Evolutionary conservation across 208 protist genomes (phyloP).

Genomic region (Wallacemonas rigidus): DNA sequence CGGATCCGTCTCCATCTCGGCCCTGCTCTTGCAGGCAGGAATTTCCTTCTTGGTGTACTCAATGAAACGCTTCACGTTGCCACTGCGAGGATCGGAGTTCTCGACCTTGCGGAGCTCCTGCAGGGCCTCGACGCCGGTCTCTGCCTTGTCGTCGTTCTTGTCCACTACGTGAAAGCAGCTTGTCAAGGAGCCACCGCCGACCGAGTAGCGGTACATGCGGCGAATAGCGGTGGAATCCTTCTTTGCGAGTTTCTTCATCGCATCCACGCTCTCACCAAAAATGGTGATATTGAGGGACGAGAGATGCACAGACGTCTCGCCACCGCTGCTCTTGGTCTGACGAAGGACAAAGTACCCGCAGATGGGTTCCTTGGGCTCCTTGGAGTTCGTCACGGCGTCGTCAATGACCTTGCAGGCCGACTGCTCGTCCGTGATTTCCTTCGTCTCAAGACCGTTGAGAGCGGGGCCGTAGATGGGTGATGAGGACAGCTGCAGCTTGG

Average conservation of each 20-base stretch:
- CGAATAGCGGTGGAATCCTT: slow-evolving; percentile 49
- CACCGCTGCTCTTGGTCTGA: slow-evolving; percentile 46
- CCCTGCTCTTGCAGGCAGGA: slow-evolving; percentile 44
- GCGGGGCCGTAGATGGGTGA: slow-evolving; percentile 76
- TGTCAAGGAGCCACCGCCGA: slow-evolving; percentile 60
- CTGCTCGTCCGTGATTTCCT: slow-evolving; percentile 37
- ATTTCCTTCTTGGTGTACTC: slow-evolving; percentile 75
- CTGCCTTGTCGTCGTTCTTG: slow-evolving; percentile 34
- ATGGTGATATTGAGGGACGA: slow-evolving; percentile 64
- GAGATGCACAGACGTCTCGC: slow-evolving; percentile 53
- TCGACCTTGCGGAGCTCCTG: slow-evolving; percentile 45
- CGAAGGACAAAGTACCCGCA: slow-evolving; percentile 69
- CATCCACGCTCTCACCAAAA: slow-evolving; percentile 42
- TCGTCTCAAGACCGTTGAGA: slow-evolving; percentile 43
- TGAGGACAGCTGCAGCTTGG: slow-evolving; percentile 45
- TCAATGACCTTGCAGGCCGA: slow-evolving; percentile 32
- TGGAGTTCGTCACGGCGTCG: slow-evolving; percentile 43
- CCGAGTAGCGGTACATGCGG: slow-evolving; percentile 66
- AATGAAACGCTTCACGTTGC: slow-evolving; percentile 78
- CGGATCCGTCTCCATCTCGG: slow-evolving; percentile 33
- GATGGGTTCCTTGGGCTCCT: slow-evolving; percentile 50
- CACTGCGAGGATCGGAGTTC: slow-evolving; percentile 73
- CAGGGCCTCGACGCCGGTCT: slow-evolving; percentile 30
- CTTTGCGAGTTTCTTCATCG: slow-evolving; percentile 47
- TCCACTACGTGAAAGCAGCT: slow-evolving; percentile 41